Conservation (phyloP, 352 stramenopile species). For the Globisporangium perplexum region DNA sequence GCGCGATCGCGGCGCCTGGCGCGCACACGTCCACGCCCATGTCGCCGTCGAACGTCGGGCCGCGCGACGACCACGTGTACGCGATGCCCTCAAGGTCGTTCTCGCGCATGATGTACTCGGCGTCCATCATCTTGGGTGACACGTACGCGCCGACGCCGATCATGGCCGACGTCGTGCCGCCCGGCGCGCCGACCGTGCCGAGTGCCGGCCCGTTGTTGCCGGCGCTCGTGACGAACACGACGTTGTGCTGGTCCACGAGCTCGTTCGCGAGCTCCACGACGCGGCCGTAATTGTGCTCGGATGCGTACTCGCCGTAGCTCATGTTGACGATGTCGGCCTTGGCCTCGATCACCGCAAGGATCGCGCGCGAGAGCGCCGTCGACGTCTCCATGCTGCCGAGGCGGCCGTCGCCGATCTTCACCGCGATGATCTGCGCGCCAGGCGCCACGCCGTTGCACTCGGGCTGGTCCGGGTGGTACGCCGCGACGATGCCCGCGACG, state of each 20-base stretch:
- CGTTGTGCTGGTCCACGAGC: constrained; percentile 88
- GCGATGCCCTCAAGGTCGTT: constrained; percentile 53
- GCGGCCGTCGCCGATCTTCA: constrained; percentile 95
- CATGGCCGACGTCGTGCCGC: constrained; percentile 83
- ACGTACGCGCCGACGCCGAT: constrained; percentile 94
- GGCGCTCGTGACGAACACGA: constrained; percentile 92
- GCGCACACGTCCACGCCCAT: constrained; percentile 90
- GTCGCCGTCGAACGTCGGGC: constrained; percentile 90
- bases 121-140: constrained; percentile 93
- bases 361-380: constrained; percentile 81
- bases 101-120: constrained; percentile 85
- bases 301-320: constrained; percentile 94
- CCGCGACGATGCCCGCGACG: constrained; percentile 93
- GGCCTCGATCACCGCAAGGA: constrained; percentile 85
- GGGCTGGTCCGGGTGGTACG: constrained; percentile 81
- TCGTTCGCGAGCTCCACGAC: constrained; percentile 88
- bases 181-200: constrained; percentile 90
- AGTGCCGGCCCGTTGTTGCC: constrained; percentile 96
- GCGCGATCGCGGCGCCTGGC: constrained; percentile 92
- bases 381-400: constrained; percentile 94
- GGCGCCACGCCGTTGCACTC: constrained; percentile 91
- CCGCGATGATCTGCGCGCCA: constrained; percentile 89
- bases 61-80: constrained; percentile 93
- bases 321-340: constrained; percentile 96
- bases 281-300: constrained; percentile 83